A percentile compares a stretch with the other conserved stretches of the same genome.
phyloP scores from a whole-genome alignment of 495 filamentous ascomycete genomes.

The Xylaria acuta region DNA sequence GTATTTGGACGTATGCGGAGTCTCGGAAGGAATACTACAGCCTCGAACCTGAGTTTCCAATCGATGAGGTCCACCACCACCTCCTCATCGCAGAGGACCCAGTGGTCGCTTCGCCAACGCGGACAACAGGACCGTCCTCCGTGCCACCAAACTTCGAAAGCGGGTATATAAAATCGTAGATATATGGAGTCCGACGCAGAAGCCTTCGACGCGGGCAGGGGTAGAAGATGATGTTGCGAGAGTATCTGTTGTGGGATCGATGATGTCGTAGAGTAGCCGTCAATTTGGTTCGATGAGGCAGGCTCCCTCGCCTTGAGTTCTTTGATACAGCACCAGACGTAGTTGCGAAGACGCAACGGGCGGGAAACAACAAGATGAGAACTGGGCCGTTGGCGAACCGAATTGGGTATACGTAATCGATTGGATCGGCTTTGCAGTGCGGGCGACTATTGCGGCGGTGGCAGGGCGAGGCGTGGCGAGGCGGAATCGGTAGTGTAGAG shows the following conservation, averaged over 20 bases:
- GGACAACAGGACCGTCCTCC: slow-evolving; percentile 29
- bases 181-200: slow-evolving; percentile 20
- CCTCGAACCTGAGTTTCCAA: slow-evolving; percentile 39
- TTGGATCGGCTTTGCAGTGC: neutral
- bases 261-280: neutral
- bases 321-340: slow-evolving; percentile 9
- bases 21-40: slow-evolving; percentile 24
- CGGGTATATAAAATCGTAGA: slow-evolving; percentile 7
- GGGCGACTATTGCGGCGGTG: neutral
- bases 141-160: neutral
- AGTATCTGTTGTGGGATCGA: slow-evolving; percentile 6
- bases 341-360: neutral
- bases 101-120: slow-evolving; percentile 42
- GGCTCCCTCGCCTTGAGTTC: neutral
- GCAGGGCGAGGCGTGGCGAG: neutral
- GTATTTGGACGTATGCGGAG: slow-evolving; percentile 24
- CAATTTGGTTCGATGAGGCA: neutral
- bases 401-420: neutral
- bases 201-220: slow-evolving; percentile 20
- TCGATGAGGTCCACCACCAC: slow-evolving; percentile 49
- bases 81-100: slow-evolving; percentile 52
- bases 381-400: neutral
- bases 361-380: neutral
- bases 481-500: slow-evolving; percentile 3
- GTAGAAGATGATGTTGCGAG: slow-evolving; percentile 20